Base-by-base conservation (phyloP, 176 grass and related monocot species). In the Bothriochloa decipiens region DNA sequence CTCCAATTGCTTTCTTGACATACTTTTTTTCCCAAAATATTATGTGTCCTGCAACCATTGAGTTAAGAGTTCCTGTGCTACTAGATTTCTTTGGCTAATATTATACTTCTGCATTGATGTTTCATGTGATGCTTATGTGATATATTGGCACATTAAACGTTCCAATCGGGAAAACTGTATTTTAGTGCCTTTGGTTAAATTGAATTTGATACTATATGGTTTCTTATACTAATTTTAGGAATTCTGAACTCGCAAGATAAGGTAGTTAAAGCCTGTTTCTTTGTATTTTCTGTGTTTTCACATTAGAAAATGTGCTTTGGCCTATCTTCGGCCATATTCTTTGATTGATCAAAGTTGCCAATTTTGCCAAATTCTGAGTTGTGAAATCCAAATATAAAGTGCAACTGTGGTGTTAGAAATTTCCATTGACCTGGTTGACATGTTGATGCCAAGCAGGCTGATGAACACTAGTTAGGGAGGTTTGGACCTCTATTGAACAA, bases 1-100 rank as follows among this genome's bases (percentile, higher is more conserved):
- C 84, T 84, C 35, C 67, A 43, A 49, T 75, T 69, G 58, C 25
- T 68, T 72, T 75, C 32, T 82, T 60, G 7, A 47, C 25, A 70
- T 72, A 40, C n/a, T 14, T 72, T 62, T 32, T 32, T 75, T 14
- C 6, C 55, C 40, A 76, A 53, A 74, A 49, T 68, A 16, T 6
- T 27, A 45, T 64, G 10, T 40, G 5, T 41, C 13, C 6, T 42
- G 14, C n/a, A 11, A 50, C 52, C 35, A 7, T 33, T 76, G 49
- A 33, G 22, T 20, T 82, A 10, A 11, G 66, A 88, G 32, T 76
- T 74, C 47, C n/a, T 58, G 11, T 41, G 7, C 32, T 57, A 40
- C 13, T 66, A 50, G 14, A 65, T 9, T 58, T n/a, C 53, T n/a
- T 60, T 60, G 55, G 22, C 15, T n/a, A 7, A 55, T 55, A 25